phyloP scores from a whole-genome alignment of 2,329 filamentous ascomycete genomes.

The Neofusicoccum parvum region DNA sequence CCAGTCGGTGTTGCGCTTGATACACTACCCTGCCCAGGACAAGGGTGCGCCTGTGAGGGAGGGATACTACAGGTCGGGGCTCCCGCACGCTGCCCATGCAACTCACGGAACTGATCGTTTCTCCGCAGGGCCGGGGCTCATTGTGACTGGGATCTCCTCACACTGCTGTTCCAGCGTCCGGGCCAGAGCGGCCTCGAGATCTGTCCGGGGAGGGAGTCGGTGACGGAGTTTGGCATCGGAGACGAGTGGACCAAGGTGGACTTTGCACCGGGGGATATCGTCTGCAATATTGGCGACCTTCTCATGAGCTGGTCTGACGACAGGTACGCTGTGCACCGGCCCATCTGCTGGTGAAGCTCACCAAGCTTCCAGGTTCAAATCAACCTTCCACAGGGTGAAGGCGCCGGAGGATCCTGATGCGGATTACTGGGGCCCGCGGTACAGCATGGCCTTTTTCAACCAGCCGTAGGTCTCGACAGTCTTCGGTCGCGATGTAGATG shows the following conservation, averaged over 20 bases:
- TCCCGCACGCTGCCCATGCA: too few relatives aligned
- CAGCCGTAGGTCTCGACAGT: slow-evolving; percentile 47
- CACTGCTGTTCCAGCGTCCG: slow-evolving; percentile 63
- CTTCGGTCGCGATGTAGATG: slow-evolving; percentile 24
- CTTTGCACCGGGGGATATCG: slow-evolving; percentile 55
- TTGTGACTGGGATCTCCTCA: slow-evolving; percentile 58
- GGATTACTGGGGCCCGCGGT: slow-evolving; percentile 61
- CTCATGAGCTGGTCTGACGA: slow-evolving; percentile 70
- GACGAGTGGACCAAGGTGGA: slow-evolving; percentile 67
- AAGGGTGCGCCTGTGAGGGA: slow-evolving; percentile 27
- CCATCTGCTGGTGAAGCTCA: neutral
- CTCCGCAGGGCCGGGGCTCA: too few relatives aligned
- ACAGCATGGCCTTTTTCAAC: slow-evolving; percentile 69
- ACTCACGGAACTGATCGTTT: neutral
- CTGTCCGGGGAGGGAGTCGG: slow-evolving; percentile 63
- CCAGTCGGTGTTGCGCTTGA: slow-evolving; percentile 58
- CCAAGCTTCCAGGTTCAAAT: slow-evolving; percentile 58
- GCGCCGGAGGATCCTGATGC: slow-evolving; percentile 55
- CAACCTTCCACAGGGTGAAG: slow-evolving; percentile 66
- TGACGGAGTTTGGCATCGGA: slow-evolving; percentile 60
- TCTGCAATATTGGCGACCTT: slow-evolving; percentile 68
- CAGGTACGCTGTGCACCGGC: neutral
- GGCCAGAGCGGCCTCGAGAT: slow-evolving; percentile 66
- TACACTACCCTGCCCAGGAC: slow-evolving; percentile 56
- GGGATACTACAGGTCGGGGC: slow-evolving; percentile 46